These are phyloP conservation scores for Pseudozyma hubeiensis DNA, from an alignment of 1,284 basidiomycete genomes.

Conservation along the genomic window DNA sequence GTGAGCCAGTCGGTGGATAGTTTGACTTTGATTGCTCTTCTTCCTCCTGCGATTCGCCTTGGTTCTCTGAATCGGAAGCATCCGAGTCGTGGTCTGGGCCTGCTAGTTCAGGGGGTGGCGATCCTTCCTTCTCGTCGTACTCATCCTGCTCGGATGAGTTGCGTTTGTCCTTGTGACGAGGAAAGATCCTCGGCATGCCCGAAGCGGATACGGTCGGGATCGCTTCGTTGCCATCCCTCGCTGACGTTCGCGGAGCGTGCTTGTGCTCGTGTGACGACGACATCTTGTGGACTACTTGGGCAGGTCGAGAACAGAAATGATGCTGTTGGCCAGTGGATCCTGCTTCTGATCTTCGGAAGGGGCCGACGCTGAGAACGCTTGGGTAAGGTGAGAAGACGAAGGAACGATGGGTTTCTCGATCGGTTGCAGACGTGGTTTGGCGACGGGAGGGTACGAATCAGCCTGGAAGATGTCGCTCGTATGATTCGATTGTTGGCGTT, in stretches of 20 bases:
- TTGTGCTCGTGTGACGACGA: slow-evolving; percentile 23
- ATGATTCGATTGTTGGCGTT: background rate
- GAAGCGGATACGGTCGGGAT: slow-evolving; percentile 56
- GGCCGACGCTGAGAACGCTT: background rate
- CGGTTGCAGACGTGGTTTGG: slow-evolving; percentile 19
- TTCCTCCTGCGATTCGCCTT: slow-evolving; percentile 7
- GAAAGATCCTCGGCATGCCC: slow-evolving; percentile 56
- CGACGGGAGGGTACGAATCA: background rate
- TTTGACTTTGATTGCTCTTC: slow-evolving; percentile 9
- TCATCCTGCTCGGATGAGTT: slow-evolving; percentile 12
- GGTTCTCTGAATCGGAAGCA: slow-evolving; percentile 11
- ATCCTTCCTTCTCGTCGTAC: slow-evolving; percentile 38
- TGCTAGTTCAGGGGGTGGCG: slow-evolving; percentile 15
- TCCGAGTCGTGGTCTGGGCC: slow-evolving; percentile 6
- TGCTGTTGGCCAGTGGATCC: slow-evolving; percentile 27
- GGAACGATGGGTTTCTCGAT: slow-evolving; percentile 10
- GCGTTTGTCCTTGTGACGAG: slow-evolving; percentile 42
- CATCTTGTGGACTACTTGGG: slow-evolving; percentile 2
- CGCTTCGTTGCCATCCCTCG: slow-evolving; percentile 24
- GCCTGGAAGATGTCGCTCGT: background rate
- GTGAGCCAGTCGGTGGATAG: slow-evolving; percentile 59
- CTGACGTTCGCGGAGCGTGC: slow-evolving; percentile 26
- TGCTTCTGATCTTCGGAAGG: slow-evolving; percentile 4
- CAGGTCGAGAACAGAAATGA: slow-evolving; percentile 24
- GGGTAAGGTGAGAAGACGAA: background rate